A percentile compares a stretch with the other conserved stretches of the same genome.
Evolutionary conservation across 108 stramenopile genomes (phyloP).

Genomic region (Pseudonitzschia multiseries): DNA sequence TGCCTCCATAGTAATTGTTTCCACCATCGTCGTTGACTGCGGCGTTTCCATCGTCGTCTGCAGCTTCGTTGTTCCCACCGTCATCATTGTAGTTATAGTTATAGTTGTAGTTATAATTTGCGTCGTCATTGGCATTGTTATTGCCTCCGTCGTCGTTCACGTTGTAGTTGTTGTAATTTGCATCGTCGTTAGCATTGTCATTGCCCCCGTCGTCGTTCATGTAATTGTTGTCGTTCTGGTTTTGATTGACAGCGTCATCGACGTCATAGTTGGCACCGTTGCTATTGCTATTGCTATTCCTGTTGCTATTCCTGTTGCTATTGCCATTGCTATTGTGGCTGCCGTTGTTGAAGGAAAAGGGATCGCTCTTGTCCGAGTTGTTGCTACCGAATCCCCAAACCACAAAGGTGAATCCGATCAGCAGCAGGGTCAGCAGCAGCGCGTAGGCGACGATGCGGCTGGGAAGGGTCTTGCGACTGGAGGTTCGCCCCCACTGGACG

Average conservation of each 20-base stretch:
- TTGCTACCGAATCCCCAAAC: slow-evolving; percentile 69
- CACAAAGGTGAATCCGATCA: slow-evolving; percentile 57
- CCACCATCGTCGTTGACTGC: slow-evolving; percentile 2
- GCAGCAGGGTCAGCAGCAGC: slow-evolving; percentile 53
- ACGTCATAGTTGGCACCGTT: not conserved
- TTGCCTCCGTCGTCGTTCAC: slow-evolving; percentile 17
- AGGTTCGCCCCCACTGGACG: slow-evolving; percentile 45
- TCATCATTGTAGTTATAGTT: slow-evolving; percentile 19
- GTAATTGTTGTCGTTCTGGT: not conserved
- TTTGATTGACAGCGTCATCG: slow-evolving; percentile 19
- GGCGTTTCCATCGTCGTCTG: slow-evolving; percentile 20
- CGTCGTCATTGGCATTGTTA: slow-evolving; percentile 1
- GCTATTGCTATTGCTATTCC: slow-evolving; percentile 18
- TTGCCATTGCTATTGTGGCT: slow-evolving; percentile 24
- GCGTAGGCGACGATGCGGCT: slow-evolving; percentile 56
- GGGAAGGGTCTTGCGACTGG: slow-evolving; percentile 38
- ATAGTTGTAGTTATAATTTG: slow-evolving; percentile 15
- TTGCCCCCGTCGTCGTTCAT: slow-evolving; percentile 9
- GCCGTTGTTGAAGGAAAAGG: slow-evolving; percentile 20
- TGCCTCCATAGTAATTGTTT: slow-evolving; percentile 28
- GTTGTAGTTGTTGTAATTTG: slow-evolving; percentile 20
- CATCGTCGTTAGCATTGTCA: slow-evolving; percentile 1
- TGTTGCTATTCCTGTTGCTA: slow-evolving; percentile 18
- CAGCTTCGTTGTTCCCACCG: slow-evolving; percentile 20
- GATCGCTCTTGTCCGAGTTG: slow-evolving; percentile 17